Percentiles rank a stretch among this genome's conserved stretches.
phyloP scores from a whole-genome alignment of 345 rosid genomes.

The Melastoma malabathricum region DNA sequence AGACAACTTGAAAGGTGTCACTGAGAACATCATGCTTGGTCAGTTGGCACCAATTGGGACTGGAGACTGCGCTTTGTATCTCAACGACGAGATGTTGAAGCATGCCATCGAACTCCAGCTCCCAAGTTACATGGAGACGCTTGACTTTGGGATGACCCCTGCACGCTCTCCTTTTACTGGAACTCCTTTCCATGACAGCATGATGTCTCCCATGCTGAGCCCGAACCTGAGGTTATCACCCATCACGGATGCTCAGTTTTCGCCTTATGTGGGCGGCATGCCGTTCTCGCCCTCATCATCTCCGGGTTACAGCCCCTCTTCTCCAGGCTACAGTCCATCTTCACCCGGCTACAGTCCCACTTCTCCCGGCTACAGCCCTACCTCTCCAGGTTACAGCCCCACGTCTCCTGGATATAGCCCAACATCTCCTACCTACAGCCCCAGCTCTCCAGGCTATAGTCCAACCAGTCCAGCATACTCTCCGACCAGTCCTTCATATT shows the following conservation, averaged over 20 bases:
- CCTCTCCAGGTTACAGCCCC: constrained; percentile 79
- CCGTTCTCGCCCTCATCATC: constrained; percentile 78
- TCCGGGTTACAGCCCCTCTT: constrained; percentile 74
- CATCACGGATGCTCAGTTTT: constrained; percentile 67
- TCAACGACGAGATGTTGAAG: constrained; percentile 95
- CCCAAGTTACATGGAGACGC: constrained; percentile 90
- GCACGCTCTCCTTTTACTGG: constrained; percentile 75
- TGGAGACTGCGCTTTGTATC: constrained; percentile 73
- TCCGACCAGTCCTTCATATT: constrained; percentile 44
- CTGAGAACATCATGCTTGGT: constrained; percentile 94
- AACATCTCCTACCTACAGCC: constrained; percentile 81
- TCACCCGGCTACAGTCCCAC: constrained; percentile 57
- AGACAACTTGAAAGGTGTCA: constrained; percentile 75
- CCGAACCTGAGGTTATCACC: constrained; percentile 81
- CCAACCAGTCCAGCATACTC: constrained; percentile 83
- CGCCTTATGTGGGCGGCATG: constrained; percentile 92
- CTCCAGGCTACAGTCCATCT: constrained; percentile 66
- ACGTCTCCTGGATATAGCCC: constrained; percentile 80
- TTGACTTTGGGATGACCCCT: constrained; percentile 88
- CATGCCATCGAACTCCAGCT: constrained; percentile 95
- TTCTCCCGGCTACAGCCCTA: constrained; percentile 75
- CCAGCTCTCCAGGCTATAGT: constrained; percentile 75
- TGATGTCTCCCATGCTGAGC: constrained; percentile 92
- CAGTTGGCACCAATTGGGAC: constrained; percentile 98
- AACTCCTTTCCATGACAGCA: constrained; percentile 91